These are phyloP conservation scores for Pseudophaeomoniella oleicola DNA, from an alignment of 2,329 filamentous ascomycete species.

Conservation along the genomic window DNA sequence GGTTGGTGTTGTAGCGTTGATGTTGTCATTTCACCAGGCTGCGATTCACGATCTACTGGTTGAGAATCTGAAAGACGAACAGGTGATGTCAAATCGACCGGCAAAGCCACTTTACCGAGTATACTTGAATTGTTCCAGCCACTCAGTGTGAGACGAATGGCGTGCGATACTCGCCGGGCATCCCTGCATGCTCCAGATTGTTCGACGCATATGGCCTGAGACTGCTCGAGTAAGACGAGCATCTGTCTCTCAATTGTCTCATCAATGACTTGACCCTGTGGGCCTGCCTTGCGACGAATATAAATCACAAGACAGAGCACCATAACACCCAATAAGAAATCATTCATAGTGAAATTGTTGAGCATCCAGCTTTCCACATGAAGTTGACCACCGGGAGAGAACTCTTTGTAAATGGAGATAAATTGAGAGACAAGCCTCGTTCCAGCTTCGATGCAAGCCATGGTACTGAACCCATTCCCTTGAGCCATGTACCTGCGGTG, in stretches of 20 bases:
- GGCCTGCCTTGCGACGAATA: constrained; percentile 5
- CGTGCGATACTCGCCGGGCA: constrained; percentile 7
- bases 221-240: background rate
- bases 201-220: constrained; percentile 5
- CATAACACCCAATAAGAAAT: constrained; percentile 14
- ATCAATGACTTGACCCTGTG: background rate
- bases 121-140: no score
- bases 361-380: constrained; percentile 13
- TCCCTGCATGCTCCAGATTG: constrained; percentile 6
- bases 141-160: constrained; percentile 8
- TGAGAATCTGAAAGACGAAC: no score
- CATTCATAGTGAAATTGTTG: constrained; percentile 14
- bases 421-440: constrained; percentile 10
- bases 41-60: no score
- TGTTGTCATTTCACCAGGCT: background rate
- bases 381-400: constrained; percentile 12
- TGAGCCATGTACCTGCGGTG: constrained; percentile 14
- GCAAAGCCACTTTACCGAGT: constrained; percentile 1
- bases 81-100: background rate
- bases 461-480: constrained; percentile 8
- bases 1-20: constrained; percentile 2
- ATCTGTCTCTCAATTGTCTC: constrained; percentile 1
- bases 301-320: constrained; percentile 12
- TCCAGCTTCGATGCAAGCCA: constrained; percentile 10
- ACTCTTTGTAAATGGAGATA: constrained; percentile 13